A percentile compares a stretch with the other conserved stretches of the same genome.
Evolutionary conservation across 176 grass and related monocot genomes (phyloP).

Genomic region (Carex kokanica): DNA sequence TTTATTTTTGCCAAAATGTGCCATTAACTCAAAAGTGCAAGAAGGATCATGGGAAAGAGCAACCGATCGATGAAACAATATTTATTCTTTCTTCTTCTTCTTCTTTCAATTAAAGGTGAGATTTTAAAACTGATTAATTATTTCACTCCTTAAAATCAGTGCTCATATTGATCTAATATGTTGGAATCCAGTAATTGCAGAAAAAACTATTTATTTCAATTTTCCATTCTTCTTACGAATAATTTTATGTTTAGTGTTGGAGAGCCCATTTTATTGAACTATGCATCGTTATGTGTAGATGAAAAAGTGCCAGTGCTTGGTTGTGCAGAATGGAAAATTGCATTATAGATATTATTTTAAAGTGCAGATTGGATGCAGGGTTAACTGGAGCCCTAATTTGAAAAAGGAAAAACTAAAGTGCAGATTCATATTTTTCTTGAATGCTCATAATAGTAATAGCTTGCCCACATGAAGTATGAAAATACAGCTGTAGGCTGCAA

Average conservation of each 20-base stretch:
- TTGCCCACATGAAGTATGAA: not conserved
- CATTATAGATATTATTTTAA: not conserved
- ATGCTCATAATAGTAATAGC: not conserved
- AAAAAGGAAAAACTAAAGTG: not conserved
- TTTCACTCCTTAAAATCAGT: too few relatives aligned
- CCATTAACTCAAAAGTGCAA: not conserved
- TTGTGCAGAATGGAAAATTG: not conserved
- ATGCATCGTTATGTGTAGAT: not conserved
- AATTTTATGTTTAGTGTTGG: too few relatives aligned
- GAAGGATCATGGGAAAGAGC: not conserved
- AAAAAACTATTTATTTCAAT: too few relatives aligned
- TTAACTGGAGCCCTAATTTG: too few relatives aligned
- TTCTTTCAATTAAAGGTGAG: too few relatives aligned
- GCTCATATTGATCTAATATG: too few relatives aligned
- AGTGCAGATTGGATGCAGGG: too few relatives aligned
- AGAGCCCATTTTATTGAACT: not conserved
- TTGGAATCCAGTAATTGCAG: too few relatives aligned
- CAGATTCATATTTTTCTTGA: not conserved
- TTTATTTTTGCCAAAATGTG: not conserved
- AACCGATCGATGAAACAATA: too few relatives aligned
- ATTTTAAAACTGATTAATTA: too few relatives aligned
- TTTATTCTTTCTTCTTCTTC: too few relatives aligned
- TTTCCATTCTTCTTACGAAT: too few relatives aligned
- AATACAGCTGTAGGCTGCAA: not conserved
- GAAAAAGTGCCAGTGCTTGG: not conserved